Evolutionary conservation across 768 basidiomycete genomes (phyloP), one percentile per base, ranked within the genome.

Genomic region (Boletus sp.): DNA sequence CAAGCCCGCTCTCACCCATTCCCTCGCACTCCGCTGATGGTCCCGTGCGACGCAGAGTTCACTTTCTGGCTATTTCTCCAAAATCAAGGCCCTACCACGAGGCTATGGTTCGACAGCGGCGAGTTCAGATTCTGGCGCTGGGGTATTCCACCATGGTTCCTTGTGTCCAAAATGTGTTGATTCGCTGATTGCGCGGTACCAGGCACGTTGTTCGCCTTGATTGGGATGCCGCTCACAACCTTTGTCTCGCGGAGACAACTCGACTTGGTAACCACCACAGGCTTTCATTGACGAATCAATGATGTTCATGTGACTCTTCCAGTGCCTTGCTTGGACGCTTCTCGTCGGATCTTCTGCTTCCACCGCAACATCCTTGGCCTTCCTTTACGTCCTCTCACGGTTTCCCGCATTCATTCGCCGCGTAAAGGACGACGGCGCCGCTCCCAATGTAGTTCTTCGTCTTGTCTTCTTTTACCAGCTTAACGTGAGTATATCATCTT

Each of bases 1-100:
- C 83, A 60, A 50, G 61, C 48, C 21, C 29, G 15, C 47, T 30
- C 40, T 40, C 50, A 9, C 4, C 23, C 42, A 35, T 57, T 11
- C 47, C 39, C 7, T 41, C 46, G 7, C 53, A 21, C 53, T 21
- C 25, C 37, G 27, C 57, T 61, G 47, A 59, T 46, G n/a, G 13
- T 34, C 39, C 30, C 23, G 8, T 10, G 29, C 29, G 8, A 15
- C 27, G 25, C 66, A 90, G 89, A 90, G 66, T 77, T 92, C 14
- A 76, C 84, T 0, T 92, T 91, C 64, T 93, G 90, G 90, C 64
- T 92, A 29, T 93, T 92, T 68, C 78, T 93, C 21, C 77, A 90
- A 30, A 81, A 90, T 58, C 90, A 91, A 71, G 85, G 86, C 4
- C 85, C 86, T 0, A 72, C 75, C 41, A 81, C 84, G 63, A 81